Evolutionary conservation across 2,329 filamentous ascomycete genomes (phyloP), one percentile per base, ranked within the genome.

Genomic region (Colletotrichum eleusines): DNA sequence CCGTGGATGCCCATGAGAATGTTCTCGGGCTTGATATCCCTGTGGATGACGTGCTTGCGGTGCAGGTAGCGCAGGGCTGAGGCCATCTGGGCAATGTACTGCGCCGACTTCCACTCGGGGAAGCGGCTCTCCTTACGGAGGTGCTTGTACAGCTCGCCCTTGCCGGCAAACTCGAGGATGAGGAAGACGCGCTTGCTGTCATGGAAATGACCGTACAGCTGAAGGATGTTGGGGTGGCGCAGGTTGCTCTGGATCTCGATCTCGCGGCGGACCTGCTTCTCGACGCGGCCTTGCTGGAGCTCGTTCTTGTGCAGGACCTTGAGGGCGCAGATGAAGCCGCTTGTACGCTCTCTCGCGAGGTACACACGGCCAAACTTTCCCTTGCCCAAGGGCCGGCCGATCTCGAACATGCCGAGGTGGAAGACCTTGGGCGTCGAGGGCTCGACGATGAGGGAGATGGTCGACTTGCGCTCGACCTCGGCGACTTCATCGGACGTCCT

Each of bases 11-110:
- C 95, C 38, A 98, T 92, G 28, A 98, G 88, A 74, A 98, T 98
- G 78, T 98, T 98, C 83, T 98, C 95, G 2, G 95, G 95, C 85
- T 98, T 98, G 84, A 98, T 98, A 77, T 98, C 95, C 70, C 95
- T 89, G 82, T 98, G 95, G 84, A 98, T 98, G 75, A 98, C 93
- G 80, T 98, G 94, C 85, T 98, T 98, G 80, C 94, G 94, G 85
- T 98, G 95, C 55, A 98, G 88, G 78, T 98, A 98, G 75, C 91
- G 91, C 76, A 97, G 84, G 0, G 94, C 94, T 54, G 92, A 92
- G n/a, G 93, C 92, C 93, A 96, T 96, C 81, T 97, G 94, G 2
- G 93, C 93, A 73, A 96, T 90, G 80, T 95, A 97, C 82, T 94
- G 92, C 33, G 93, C 93, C 11, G 94, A 93, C 80, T 94, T 94